Percentiles rank a stretch among this genome's conserved stretches.
Conservation (phyloP, 257 asterid species). For the Prunella vulgaris region DNA sequence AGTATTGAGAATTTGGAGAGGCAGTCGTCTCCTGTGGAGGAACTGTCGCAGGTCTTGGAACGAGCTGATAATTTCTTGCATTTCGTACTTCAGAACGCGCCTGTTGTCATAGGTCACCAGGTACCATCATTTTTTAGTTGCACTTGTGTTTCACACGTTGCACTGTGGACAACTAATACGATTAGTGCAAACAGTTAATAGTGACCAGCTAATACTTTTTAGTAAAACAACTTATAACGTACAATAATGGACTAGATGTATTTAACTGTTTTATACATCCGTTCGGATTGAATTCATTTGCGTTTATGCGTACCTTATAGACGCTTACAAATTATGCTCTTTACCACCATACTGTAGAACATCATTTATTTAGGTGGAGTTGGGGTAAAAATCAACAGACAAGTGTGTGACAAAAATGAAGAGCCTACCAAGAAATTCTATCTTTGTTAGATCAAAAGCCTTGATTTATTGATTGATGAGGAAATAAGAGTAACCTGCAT, state of each 20-base stretch:
- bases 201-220: no score
- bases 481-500: neutral
- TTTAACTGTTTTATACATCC: no score
- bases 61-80: conserved; percentile 90
- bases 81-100: conserved; percentile 90
- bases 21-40: conserved; percentile 86
- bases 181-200: no score
- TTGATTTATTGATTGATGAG: neutral
- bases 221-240: no score
- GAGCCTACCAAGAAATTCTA: neutral
- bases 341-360: neutral
- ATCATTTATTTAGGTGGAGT: neutral
- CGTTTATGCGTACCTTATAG: neutral
- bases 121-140: conserved; percentile 22
- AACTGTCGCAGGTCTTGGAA: conserved; percentile 64
- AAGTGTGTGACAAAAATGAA: neutral
- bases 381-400: neutral
- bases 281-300: neutral
- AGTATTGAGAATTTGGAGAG: conserved; percentile 73
- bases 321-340: neutral
- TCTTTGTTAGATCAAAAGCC: neutral
- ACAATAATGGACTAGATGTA: no score
- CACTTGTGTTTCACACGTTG: no score
- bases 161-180: no score
- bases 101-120: conserved; percentile 96